phyloP scores from a whole-genome alignment of 306 rosid species.

The Lotus japonicus region DNA sequence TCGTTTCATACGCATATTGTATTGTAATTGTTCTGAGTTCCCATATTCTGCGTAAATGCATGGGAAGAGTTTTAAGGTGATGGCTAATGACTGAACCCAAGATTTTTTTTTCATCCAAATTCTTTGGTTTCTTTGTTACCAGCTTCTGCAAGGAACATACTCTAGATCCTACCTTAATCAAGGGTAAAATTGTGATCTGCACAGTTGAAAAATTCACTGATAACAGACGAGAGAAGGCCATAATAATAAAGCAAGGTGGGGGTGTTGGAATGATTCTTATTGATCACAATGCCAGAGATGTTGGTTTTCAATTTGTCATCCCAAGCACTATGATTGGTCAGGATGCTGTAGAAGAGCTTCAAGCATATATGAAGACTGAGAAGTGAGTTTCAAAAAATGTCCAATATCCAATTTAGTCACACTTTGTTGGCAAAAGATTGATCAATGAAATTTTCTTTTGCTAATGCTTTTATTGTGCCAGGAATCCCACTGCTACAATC shows the following conservation, averaged over 20 bases:
- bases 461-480: constrained; percentile 19
- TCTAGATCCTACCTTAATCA: constrained; percentile 42
- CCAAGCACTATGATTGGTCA: constrained; percentile 58
- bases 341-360: constrained; percentile 49
- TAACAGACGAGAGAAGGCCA: constrained; percentile 32
- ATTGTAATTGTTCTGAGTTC: too few species aligned
- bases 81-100: background rate
- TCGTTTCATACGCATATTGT: too few species aligned
- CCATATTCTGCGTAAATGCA: too few species aligned
- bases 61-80: background rate
- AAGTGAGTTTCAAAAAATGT: constrained; percentile 43
- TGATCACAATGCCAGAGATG: constrained; percentile 48
- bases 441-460: background rate
- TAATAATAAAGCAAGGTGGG: constrained; percentile 41
- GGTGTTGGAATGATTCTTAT: constrained; percentile 70
- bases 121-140: constrained; percentile 17
- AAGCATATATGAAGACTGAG: constrained; percentile 42
- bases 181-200: constrained; percentile 60
- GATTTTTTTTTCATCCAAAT: background rate
- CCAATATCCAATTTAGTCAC: background rate
- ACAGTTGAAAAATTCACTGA: constrained; percentile 38
- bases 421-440: background rate
- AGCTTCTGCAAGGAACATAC: constrained; percentile 66
- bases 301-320: constrained; percentile 57
- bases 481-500: constrained; percentile 58